phyloP scores from a whole-genome alignment of 129 eudicot species.

The Chrysanthemum lavandulifolium region DNA sequence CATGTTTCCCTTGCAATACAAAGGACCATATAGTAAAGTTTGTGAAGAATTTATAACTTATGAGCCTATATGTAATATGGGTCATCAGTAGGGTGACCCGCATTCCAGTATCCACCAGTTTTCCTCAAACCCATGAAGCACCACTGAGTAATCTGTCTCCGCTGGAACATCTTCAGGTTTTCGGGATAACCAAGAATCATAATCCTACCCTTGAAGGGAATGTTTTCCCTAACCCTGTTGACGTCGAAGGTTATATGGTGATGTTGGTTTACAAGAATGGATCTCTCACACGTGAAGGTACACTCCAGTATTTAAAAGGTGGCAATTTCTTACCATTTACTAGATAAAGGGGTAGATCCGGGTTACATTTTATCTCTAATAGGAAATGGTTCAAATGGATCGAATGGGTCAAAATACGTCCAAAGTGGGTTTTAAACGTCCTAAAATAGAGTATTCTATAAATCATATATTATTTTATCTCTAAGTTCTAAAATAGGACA shows the following conservation, averaged over 20 bases:
- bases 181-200: conserved; percentile 59
- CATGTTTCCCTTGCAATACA: neutral
- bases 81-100: too few species aligned
- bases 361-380: neutral
- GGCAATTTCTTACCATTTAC: neutral
- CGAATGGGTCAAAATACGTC: neutral
- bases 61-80: too few species aligned
- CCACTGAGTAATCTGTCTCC: too few species aligned
- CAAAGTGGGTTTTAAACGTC: neutral
- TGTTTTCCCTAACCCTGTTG: conserved; percentile 71
- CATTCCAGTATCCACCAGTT: too few species aligned
- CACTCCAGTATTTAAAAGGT: neutral
- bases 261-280: conserved; percentile 73
- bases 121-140: too few species aligned
- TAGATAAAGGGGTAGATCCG: neutral
- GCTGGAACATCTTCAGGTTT: conserved; percentile 36
- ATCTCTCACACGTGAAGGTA: conserved; percentile 80
- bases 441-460: neutral
- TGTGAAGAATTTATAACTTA: neutral
- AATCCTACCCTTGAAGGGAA: conserved; percentile 68
- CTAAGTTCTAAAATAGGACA: neutral
- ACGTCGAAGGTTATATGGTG: conserved; percentile 64
- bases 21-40: neutral
- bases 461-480: neutral
- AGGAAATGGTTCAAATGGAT: neutral